These are phyloP conservation scores for Stephanodiscus minutulus DNA, from an alignment of 108 stramenopile genomes.

Conservation along the genomic window DNA sequence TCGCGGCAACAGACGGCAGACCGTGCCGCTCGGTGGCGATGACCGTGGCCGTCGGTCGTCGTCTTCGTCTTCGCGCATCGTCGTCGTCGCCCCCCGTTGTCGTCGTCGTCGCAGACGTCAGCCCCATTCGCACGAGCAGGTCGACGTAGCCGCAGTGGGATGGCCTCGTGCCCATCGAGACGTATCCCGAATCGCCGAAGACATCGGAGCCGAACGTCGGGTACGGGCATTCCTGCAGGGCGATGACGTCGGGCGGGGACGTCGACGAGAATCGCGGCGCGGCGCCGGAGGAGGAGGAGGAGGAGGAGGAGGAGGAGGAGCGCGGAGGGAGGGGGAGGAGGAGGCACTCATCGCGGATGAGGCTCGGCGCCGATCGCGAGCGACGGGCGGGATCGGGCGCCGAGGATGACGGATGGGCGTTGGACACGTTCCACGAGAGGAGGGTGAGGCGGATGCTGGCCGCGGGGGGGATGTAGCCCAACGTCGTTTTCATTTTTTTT, in stretches of 20 bases:
- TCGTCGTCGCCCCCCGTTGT: neutral
- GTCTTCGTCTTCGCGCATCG: neutral
- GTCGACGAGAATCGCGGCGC: neutral
- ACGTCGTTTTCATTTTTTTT: neutral
- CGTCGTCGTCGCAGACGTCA: neutral
- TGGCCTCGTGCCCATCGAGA: conserved; percentile 19
- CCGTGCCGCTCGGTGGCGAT: neutral
- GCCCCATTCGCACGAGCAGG: conserved; percentile 28
- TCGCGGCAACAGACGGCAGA: conserved; percentile 35
- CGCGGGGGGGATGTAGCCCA: neutral
- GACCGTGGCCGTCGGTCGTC: neutral
- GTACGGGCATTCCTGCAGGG: conserved; percentile 42
- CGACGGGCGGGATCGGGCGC: conserved; percentile 10
- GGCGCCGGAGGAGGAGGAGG: neutral
- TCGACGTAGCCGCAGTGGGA: conserved; percentile 51
- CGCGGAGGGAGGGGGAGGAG: neutral
- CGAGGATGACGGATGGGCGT: conserved; percentile 22
- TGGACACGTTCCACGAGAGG: conserved; percentile 45
- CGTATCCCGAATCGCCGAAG: conserved; percentile 28
- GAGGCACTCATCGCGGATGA: conserved; percentile 37
- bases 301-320: neutral
- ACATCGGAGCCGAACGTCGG: conserved; percentile 19
- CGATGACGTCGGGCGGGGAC: conserved; percentile 16
- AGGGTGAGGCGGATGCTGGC: conserved; percentile 19
- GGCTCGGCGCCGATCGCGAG: conserved; percentile 19